Base-by-base conservation (phyloP, 129 eudicot species). In the Pittosporum tobira region DNA sequence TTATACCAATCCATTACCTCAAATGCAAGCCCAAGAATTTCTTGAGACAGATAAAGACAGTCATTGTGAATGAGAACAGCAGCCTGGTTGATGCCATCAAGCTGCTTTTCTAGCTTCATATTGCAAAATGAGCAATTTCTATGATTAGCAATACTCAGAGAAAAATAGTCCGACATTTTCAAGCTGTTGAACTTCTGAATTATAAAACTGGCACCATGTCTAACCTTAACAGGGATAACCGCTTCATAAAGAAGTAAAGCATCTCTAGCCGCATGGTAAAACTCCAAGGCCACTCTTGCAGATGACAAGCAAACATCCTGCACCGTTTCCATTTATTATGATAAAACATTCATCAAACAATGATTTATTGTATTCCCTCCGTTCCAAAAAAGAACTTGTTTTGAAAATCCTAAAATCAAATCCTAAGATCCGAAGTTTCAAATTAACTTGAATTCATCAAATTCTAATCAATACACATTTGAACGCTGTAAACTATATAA, bases 41-140 rank as follows among this genome's bases (percentile, higher is more conserved):
- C 98, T 67, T 75, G 83, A 59, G 96, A 83, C 26, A 91, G 79
- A 67, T 75, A 91, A 22, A 86, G 90, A 46, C 98, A 91, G 59
- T 91, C 98, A 57, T 91, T 91, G 84, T 91, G 94, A 72, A 91
- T 78, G 64, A 91, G 88, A 68, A 91, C 96, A 62, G 98, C 94
- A 65, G 79, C 94, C 87, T 86, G 96, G 79, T 80, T 86, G 64
- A 91, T 83, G 64, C 87, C 69, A 65, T 86, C 98, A 73, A 87
- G 98, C 83, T 91, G 95, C 71, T 89, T 78, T 68, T 87, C 94
- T 72, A 86, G 82, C 98, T 91, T 75, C 89, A 87, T 18, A 72
- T 56, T 51, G 26, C 55, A 74, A 79, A 75, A 53, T 51, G 44
- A 34, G 48, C 65, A 53, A 75, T 61, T 51, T 69, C 24, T 16